Evolutionary conservation across 2,329 filamentous ascomycete genomes (phyloP).

Genomic region (Dissoconium aciculare): DNA sequence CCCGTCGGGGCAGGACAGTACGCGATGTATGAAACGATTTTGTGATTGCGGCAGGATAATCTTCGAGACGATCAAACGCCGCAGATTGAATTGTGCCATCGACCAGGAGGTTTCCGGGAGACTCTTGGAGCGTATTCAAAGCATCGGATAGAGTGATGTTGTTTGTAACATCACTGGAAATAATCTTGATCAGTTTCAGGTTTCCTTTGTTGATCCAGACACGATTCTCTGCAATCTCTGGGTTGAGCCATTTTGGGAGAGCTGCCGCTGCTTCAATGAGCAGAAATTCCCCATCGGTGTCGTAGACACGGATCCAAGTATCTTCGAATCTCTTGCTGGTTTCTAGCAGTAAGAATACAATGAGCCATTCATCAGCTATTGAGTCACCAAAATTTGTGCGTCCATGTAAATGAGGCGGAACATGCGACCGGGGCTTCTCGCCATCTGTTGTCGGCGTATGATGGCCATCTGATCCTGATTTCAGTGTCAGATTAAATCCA

Average conservation of each 20-base stretch:
- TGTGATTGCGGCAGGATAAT: constrained; percentile 63
- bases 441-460: constrained; percentile 26
- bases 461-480: constrained; percentile 33
- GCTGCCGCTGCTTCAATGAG: constrained; percentile 84
- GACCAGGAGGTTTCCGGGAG: constrained; percentile 47
- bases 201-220: constrained; percentile 76
- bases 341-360: constrained; percentile 77
- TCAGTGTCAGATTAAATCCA: constrained; percentile 51
- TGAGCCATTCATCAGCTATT: constrained; percentile 92
- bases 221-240: constrained; percentile 73
- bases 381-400: constrained; percentile 82
- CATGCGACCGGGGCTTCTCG: constrained; percentile 1
- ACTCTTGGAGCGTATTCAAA: constrained; percentile 42
- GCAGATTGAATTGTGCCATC: constrained; percentile 68
- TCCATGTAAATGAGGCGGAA: constrained; percentile 42
- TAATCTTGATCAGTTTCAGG: constrained; percentile 55
- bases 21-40: constrained; percentile 62
- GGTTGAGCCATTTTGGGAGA: constrained; percentile 78
- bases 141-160: constrained; percentile 51
- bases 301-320: constrained; percentile 69
- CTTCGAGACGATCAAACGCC: constrained; percentile 74
- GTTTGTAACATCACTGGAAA: constrained; percentile 20
- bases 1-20: constrained; percentile 61
- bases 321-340: constrained; percentile 57
- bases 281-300: constrained; percentile 89